A percentile compares a stretch with the other conserved stretches of the same genome.
phyloP scores from a whole-genome alignment of 495 filamentous ascomycete genomes.

The Xylaria longipes region DNA sequence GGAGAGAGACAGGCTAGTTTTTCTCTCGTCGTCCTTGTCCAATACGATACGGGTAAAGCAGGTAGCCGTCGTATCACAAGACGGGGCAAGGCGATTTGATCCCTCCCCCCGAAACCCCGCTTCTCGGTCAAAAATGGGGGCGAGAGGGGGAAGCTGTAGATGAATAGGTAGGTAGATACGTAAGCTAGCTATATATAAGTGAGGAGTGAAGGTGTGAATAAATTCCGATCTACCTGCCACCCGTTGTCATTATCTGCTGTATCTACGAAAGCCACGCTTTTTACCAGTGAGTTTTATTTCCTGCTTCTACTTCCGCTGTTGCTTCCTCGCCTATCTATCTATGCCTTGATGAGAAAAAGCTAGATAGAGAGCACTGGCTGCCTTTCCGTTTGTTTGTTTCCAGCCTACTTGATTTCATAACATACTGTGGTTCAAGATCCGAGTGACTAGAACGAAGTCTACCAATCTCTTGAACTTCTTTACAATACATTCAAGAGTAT shows the following conservation, averaged over 20 bases:
- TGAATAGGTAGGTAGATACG: background rate
- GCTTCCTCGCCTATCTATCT: too few relatives aligned
- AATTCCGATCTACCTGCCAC: background rate
- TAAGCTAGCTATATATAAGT: constrained; percentile 17
- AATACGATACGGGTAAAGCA: background rate
- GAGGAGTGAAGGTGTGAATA: constrained; percentile 20
- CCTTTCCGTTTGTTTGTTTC: background rate
- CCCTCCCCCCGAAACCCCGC: constrained; percentile 3
- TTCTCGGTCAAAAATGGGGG: constrained; percentile 7
- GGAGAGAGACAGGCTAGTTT: background rate
- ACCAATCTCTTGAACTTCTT: too few relatives aligned
- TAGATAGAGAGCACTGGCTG: background rate
- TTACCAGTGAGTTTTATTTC: background rate
- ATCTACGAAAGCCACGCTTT: background rate
- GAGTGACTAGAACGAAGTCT: background rate
- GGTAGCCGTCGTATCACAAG: constrained; percentile 20
- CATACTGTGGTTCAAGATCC: background rate
- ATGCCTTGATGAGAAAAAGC: too few relatives aligned
- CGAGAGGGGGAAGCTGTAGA: background rate
- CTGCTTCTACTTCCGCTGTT: background rate
- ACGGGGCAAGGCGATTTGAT: background rate
- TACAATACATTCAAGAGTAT: background rate
- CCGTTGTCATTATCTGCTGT: background rate
- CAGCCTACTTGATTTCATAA: too few relatives aligned
- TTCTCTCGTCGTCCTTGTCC: background rate